Evolutionary conservation across 345 rosid species (phyloP), one percentile per base, ranked within the genome.

Genomic region (Dovyalis caffra): DNA sequence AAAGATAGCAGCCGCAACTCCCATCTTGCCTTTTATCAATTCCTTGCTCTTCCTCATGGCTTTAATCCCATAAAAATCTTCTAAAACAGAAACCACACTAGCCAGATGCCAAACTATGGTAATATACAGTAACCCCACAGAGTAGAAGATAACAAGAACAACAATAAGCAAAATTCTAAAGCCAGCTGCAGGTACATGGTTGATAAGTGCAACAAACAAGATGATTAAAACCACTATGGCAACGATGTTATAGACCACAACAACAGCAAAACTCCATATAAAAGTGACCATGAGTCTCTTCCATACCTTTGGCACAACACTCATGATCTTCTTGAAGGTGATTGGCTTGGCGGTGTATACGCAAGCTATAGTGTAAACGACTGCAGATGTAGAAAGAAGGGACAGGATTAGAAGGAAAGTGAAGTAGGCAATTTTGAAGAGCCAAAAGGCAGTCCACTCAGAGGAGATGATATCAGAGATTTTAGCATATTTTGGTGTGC

Each of bases 321-420:
- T 77, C 71, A 81, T 73, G 74, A 79, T 83, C 61, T 75, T 82
- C 35, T 45, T 69, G 75, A 86, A 83, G 1, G 75, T 63, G 47
- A 83, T 45, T 7, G 83, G 79, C 49, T 79, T 70, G 64, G 77
- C 70, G 1, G 90, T 79, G 71, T 80, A 85, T 25, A 85, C 53
- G 69, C 78, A 75, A 18, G 93, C 91, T 56, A 87, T 51, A 45
- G 90, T 70, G 79, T 85, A 87, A 29, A 85, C 90, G 3, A 86
- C 87, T 1, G 91, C 88, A 0, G 93, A 68, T 2, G 90, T 86
- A 1, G 93, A 87, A 0, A 89, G 74, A 49, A 87, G 86, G 18
- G 84, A 80, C 20, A 86, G n/a, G 74, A 70, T 33, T 56, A 83
- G 69, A 40, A 33, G n/a, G 73, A 79, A 45, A 34, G 73, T 76